A percentile compares a stretch with the other conserved stretches of the same genome.
phyloP scores from a whole-genome alignment of 768 basidiomycete genomes.

The Hygrocybe coccinea region DNA sequence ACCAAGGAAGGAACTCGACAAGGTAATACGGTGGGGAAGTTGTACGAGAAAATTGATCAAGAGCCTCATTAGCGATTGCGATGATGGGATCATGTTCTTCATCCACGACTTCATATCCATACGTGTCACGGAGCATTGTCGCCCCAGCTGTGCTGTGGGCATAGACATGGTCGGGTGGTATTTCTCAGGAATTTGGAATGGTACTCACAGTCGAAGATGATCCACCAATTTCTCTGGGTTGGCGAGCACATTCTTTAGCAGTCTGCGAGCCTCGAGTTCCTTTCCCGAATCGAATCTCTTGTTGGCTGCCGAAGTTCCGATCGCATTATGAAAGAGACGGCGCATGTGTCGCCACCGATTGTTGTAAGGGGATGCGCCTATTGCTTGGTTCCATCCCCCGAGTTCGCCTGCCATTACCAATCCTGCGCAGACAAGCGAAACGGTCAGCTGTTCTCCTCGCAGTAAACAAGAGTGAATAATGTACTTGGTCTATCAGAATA shows the following conservation, averaged over 20 bases:
- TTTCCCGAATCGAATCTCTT: slow-evolving; percentile 32
- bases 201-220: slow-evolving; percentile 38
- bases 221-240: slow-evolving; percentile 34
- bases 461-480: slow-evolving; percentile 14
- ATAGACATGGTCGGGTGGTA: background rate
- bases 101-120: slow-evolving; percentile 40
- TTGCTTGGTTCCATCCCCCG: slow-evolving; percentile 26
- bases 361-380: slow-evolving; percentile 29
- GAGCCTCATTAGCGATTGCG: slow-evolving; percentile 35
- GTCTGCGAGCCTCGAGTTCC: slow-evolving; percentile 40
- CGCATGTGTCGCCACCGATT: slow-evolving; percentile 41
- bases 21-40: slow-evolving; percentile 21
- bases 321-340: slow-evolving; percentile 35
- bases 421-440: slow-evolving; percentile 13
- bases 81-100: slow-evolving; percentile 36
- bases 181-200: background rate
- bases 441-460: slow-evolving; percentile 16
- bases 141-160: slow-evolving; percentile 34
- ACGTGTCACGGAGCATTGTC: slow-evolving; percentile 38
- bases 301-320: slow-evolving; percentile 38
- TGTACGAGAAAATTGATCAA: slow-evolving; percentile 38
- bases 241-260: slow-evolving; percentile 37
- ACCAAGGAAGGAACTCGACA: slow-evolving; percentile 30
- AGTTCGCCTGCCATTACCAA: slow-evolving; percentile 9
- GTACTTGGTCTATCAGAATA: slow-evolving; percentile 31